Base-by-base conservation (phyloP, 2,329 filamentous ascomycete genomes). In the Elsinoe perseae region DNA sequence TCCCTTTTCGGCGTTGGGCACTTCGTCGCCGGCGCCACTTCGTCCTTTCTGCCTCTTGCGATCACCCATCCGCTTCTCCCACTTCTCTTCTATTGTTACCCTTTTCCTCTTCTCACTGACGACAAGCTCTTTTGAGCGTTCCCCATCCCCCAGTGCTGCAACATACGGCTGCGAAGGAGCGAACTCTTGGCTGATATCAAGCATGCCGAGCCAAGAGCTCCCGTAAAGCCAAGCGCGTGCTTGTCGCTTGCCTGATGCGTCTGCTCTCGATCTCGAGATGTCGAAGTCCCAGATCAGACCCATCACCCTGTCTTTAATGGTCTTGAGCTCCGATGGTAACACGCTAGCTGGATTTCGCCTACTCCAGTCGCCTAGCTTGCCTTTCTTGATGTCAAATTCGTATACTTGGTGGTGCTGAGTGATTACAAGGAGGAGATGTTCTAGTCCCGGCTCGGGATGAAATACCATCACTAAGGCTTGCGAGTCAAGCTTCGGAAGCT, bases 181-280 rank as follows among this genome's bases (percentile, higher is more conserved):
- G 3, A 93, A 78, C 68, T 95, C 86, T 64, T 80, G 80, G 18
- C 81, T 80, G 27, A 95, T 74, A 68, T 97, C 90, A 59, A 98
- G 82, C 91, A 97, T 97, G 73, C 88, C 90, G 21, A 98, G 71
- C 79, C 90, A 97, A 1, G 81, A 84, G 38, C 83, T 81, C 5
- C 92, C 91, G 65, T 95, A 96, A 18, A 97, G 73, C 89, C 92
- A 97, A 6, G 92, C 72, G 12, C 92, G 81, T 46, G 82, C 75
- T n/a, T 73, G 72, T n/a, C 53, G 21, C 21, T 18, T 50, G 12
- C 25, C 25, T 9, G 44, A 50, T 18, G 30, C 14, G 14, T 43
- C 52, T 18, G 34, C n/a, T 14, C 9, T n/a, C 14, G 21, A 7
- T 12, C 8, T 25, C 5, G 34, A 18, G 6, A 63, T 62, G 25